Percentiles rank a stretch among this genome's conserved stretches.
These are phyloP conservation scores for Oenanthe javanica DNA, from an alignment of 140 eudicot genomes.

Conservation along the genomic window DNA sequence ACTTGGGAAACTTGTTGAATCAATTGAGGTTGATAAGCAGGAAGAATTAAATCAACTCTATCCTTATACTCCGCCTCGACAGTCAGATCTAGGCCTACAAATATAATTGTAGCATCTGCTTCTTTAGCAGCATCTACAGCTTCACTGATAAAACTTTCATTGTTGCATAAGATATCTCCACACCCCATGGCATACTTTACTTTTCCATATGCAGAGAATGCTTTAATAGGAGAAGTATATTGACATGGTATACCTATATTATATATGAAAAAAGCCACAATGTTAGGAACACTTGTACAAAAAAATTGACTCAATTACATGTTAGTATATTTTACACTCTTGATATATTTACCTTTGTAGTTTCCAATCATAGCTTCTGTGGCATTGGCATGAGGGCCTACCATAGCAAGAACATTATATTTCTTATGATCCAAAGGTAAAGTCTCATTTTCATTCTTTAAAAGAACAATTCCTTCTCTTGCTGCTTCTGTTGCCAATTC, in stretches of 20 bases:
- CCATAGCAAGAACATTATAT: conserved; percentile 25
- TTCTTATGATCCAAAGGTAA: conserved; percentile 23
- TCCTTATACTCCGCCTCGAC: conserved; percentile 33
- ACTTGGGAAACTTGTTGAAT: conserved; percentile 24
- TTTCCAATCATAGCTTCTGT: conserved; percentile 44
- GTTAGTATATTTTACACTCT: not conserved
- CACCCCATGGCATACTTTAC: conserved; percentile 21
- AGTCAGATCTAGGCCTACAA: conserved; percentile 21
- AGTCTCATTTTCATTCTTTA: conserved; percentile 18
- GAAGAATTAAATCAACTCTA: conserved; percentile 28
- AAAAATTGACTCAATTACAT: not conserved
- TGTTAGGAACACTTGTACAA: not conserved
- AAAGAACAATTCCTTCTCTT: conserved; percentile 31
- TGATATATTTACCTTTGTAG: conserved; percentile 29
- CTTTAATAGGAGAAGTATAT: conserved; percentile 23
- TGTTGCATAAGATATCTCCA: conserved; percentile 15
- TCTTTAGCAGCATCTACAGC: conserved; percentile 22
- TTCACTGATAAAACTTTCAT: conserved; percentile 5
- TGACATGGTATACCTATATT: conserved; percentile 34
- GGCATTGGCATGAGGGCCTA: conserved; percentile 50
- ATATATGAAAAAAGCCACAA: not conserved
- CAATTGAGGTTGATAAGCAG: conserved; percentile 30
- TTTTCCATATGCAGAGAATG: conserved; percentile 7
- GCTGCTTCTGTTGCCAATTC: conserved; percentile 37
- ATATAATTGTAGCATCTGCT: conserved; percentile 28